Percentiles rank a stretch among this genome's conserved stretches.
phyloP scores from a whole-genome alignment of 441 rosid genomes.

The Arabidopsis lyrata region DNA sequence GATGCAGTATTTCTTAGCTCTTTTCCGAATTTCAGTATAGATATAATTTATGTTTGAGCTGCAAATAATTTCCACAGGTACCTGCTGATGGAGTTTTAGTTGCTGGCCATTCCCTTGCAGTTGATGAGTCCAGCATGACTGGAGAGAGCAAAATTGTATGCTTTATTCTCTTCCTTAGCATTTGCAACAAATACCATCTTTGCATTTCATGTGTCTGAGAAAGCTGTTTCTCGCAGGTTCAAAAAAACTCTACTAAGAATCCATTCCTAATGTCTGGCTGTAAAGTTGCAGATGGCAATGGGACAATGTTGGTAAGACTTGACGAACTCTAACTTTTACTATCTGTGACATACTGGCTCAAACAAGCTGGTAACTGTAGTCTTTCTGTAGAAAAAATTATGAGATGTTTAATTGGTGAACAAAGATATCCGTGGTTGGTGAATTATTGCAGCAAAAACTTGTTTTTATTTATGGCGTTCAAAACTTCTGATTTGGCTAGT shows the following conservation, averaged over 20 bases:
- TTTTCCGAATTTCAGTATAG: slow-evolving; percentile 1
- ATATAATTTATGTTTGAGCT: slow-evolving; percentile 18
- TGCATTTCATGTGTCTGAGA: slow-evolving; percentile 26
- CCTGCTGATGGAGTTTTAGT: slow-evolving; percentile 96
- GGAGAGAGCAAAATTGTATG: slow-evolving; percentile 97
- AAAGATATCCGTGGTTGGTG: slow-evolving; percentile 10
- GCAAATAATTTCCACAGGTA: slow-evolving; percentile 56
- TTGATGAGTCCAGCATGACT: slow-evolving; percentile 99
- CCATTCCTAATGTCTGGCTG: slow-evolving; percentile 99
- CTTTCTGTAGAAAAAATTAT: slow-evolving; percentile 14
- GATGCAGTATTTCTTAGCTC: slow-evolving; percentile 9
- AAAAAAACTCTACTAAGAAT: slow-evolving; percentile 61
- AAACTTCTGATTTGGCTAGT: slow-evolving; percentile 15
- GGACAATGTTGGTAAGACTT: slow-evolving; percentile 85
- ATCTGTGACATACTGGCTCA: slow-evolving; percentile 29
- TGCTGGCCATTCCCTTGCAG: slow-evolving; percentile 79
- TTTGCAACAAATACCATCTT: slow-evolving; percentile 12
- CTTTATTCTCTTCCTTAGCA: slow-evolving; percentile 8
- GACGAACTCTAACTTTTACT: slow-evolving; percentile 11
- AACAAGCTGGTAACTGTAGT: slow-evolving; percentile 4
- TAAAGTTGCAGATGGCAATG: slow-evolving; percentile 97
- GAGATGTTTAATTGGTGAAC: slow-evolving; percentile 14
- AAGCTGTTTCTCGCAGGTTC: slow-evolving; percentile 58
- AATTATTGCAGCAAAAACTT: slow-evolving; percentile 17
- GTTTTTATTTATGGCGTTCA: slow-evolving; percentile 12